Evolutionary conservation across 257 asterid species (phyloP), one percentile per base, ranked within the genome.

Genomic region (Knoxia roxburghii): DNA sequence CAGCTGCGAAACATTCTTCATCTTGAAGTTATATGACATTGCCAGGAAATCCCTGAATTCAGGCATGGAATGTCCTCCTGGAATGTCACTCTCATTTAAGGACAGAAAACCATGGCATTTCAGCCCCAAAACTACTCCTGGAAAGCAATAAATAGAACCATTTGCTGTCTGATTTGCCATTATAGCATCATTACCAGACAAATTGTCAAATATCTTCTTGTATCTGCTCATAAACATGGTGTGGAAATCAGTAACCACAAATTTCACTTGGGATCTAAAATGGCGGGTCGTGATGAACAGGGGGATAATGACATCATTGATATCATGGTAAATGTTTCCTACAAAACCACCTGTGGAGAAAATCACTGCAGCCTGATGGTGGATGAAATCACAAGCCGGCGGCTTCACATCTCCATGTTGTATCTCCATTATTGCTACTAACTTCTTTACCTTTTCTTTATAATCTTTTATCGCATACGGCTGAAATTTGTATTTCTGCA

Each of bases 391-490:
- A 66, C 81, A 77, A 24, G 57, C 69, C 14, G 84, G 90, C 0
- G 59, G 60, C 5, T 76, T 65, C 1, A 40, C 14, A 24, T 79
- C 74, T 0, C 89, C 90, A 13, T 50, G 81, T 1, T 59, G 41
- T 62, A 89, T 79, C 56, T 39, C 79, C 6, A 89, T 85, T 0
- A 86, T 88, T 0, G 85, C 76, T 0, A 87, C 83, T 10, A 37
- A n/a, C 45, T 40, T 39, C 48, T 77, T 83, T 15, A 81, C 87
- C 1, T 14, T 18, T 0, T 35, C 64, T 54, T 84, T 95, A 49
- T 57, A 57, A 9, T 81, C 81, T 69, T 84, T 90, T 30, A 87
- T 68, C 1, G 90, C 88, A 71, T 89, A 89, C 0, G 96, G 96
- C 37, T 78, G 81, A 14, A 84, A 65, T 0, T 20, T n/a, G 17